A percentile compares a stretch with the other conserved stretches of the same genome.
These are phyloP conservation scores for Fraxinus baroniana DNA, from an alignment of 305 asterid species.

Conservation along the genomic window DNA sequence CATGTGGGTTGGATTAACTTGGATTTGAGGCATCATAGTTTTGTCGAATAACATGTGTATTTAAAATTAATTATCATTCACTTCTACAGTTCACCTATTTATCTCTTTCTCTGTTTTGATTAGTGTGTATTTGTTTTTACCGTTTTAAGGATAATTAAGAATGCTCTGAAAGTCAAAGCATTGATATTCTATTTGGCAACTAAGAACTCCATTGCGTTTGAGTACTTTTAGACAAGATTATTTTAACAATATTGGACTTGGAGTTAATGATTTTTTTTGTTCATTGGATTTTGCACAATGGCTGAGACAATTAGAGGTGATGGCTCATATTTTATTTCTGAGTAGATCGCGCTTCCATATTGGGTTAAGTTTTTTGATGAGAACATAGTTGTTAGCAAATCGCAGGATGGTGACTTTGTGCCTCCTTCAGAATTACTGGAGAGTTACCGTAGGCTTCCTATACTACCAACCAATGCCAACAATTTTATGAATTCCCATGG, in stretches of 20 bases:
- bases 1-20: too few relatives aligned
- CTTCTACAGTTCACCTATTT: too few relatives aligned
- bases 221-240: conserved; percentile 22
- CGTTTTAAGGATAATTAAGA: conserved; percentile 23
- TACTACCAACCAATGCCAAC: too few relatives aligned
- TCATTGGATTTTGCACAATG: conserved; percentile 41
- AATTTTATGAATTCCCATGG: too few relatives aligned
- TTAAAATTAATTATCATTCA: too few relatives aligned
- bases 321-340: conserved; percentile 29
- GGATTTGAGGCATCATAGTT: too few relatives aligned
- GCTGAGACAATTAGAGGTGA: conserved; percentile 34
- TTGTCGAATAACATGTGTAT: too few relatives aligned
- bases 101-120: neutral
- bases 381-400: conserved; percentile 14
- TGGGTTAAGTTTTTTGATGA: conserved; percentile 57
- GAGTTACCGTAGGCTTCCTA: too few relatives aligned
- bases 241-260: conserved; percentile 22
- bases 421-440: too few relatives aligned
- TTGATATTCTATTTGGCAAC: conserved; percentile 31
- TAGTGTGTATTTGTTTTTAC: neutral
- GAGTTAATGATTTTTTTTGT: conserved; percentile 25
- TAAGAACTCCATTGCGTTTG: conserved; percentile 22
- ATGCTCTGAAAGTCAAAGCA: conserved; percentile 48
- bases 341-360: conserved; percentile 75
- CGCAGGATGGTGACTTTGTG: conserved; percentile 65